Evolutionary conservation across 2,329 filamentous ascomycete genomes (phyloP).

Genomic region (Leptographium radiaticola): DNA sequence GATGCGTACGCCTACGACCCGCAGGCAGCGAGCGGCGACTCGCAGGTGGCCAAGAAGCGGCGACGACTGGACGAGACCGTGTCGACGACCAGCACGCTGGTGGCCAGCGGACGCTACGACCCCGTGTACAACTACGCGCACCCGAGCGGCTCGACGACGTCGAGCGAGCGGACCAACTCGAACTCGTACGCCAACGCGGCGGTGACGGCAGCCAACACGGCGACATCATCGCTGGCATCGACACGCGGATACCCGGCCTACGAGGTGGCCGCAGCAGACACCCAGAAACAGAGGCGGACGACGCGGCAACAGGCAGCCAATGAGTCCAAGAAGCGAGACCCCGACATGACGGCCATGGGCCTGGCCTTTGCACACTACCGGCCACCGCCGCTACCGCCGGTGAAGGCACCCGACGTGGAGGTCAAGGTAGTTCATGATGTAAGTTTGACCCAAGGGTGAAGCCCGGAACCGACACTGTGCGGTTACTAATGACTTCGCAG

Average conservation of each 20-base stretch:
- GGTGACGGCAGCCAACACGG: conserved; percentile 55
- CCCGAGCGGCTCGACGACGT: conserved; percentile 57
- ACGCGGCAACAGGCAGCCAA: conserved; percentile 67
- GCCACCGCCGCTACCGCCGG: conserved; percentile 74
- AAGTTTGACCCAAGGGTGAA: conserved; percentile 12
- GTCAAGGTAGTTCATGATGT: conserved; percentile 52
- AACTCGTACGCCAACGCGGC: conserved; percentile 48
- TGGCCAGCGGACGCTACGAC: conserved; percentile 45
- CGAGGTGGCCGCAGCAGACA: conserved; percentile 43
- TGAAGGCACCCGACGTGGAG: conserved; percentile 73
- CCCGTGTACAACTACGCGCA: conserved; percentile 49
- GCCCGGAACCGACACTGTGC: background rate
- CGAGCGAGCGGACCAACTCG: conserved; percentile 67
- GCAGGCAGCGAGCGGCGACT: conserved; percentile 21
- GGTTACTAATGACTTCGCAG: conserved; percentile 14
- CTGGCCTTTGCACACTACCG: conserved; percentile 69
- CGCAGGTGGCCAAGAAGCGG: conserved; percentile 55
- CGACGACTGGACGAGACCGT: conserved; percentile 46
- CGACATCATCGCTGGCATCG: conserved; percentile 72
- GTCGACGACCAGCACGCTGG: conserved; percentile 7
- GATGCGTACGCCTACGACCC: conserved; percentile 10
- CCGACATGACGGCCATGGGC: conserved; percentile 56
- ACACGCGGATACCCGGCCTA: conserved; percentile 52
- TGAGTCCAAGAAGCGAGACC: conserved; percentile 65
- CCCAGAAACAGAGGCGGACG: conserved; percentile 76